Evolutionary conservation across 169 alveolate species (phyloP).

Genomic region (Plasmodium relictum): DNA sequence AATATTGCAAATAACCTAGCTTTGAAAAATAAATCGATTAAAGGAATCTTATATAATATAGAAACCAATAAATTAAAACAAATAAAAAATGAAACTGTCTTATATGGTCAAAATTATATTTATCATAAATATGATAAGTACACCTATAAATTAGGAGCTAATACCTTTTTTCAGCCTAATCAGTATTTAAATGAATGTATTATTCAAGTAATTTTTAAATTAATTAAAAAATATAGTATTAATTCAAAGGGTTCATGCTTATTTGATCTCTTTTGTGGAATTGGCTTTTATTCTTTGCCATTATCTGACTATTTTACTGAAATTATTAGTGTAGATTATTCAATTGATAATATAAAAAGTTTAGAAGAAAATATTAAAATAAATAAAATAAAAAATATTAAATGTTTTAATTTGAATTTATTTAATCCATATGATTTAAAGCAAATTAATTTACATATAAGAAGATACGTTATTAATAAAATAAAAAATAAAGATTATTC

Average conservation of each 20-base stretch:
- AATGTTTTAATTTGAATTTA: conserved; percentile 41
- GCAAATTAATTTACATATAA: conserved; percentile 70
- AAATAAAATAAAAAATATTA: conserved; percentile 58
- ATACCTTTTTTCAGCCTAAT: conserved; percentile 76
- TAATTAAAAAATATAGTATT: conserved; percentile 53
- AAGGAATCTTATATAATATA: conserved; percentile 67
- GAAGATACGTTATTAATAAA: conserved; percentile 67
- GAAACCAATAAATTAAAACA: conserved; percentile 74
- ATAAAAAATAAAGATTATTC: conserved; percentile 25
- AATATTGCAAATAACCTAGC: conserved; percentile 46
- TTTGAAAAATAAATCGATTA: conserved; percentile 40
- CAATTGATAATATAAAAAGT: conserved; percentile 69
- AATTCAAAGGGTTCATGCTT: conserved; percentile 23
- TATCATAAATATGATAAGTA: conserved; percentile 55
- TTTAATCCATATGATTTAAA: conserved; percentile 58
- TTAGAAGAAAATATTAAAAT: conserved; percentile 74
- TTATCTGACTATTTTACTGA: conserved; percentile 26
- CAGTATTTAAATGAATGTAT: conserved; percentile 63
- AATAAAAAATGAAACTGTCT: conserved; percentile 46
- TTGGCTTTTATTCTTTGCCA: conserved; percentile 75
- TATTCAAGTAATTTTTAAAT: conserved; percentile 60
- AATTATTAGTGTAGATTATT: conserved; percentile 69
- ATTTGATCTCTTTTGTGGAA: conserved; percentile 74
- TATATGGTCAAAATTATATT: conserved; percentile 72
- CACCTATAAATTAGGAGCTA: conserved; percentile 71